phyloP scores from a whole-genome alignment of 768 basidiomycete genomes.

The Leucogyrophana mollusca region DNA sequence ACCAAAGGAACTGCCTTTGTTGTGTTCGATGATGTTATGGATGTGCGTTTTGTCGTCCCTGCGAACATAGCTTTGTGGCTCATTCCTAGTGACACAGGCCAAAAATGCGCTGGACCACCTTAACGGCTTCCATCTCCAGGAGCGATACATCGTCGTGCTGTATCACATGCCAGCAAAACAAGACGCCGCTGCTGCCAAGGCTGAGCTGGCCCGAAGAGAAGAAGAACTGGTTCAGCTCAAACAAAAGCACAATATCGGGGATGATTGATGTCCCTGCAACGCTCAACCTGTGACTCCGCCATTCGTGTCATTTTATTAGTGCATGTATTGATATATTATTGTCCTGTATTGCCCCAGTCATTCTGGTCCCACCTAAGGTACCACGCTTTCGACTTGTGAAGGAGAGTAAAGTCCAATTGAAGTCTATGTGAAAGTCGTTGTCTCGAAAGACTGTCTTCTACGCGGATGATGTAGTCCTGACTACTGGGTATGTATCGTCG shows the following conservation, averaged over 20 bases:
- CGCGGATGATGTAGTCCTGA: neutral
- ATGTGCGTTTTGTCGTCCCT: conserved; percentile 49
- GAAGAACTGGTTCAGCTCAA: conserved; percentile 87
- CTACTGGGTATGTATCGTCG: neutral
- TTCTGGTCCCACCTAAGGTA: too few species aligned
- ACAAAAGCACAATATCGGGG: conserved; percentile 82
- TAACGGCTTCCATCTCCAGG: conserved; percentile 97
- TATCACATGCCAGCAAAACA: conserved; percentile 99
- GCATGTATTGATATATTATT: conserved; percentile 8
- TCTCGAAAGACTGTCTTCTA: too few species aligned
- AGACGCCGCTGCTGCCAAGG: conserved; percentile 89
- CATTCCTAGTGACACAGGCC: conserved; percentile 51
- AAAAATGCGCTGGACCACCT: conserved; percentile 96
- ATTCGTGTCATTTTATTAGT: conserved; percentile 13
- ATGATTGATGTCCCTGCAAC: conserved; percentile 44
- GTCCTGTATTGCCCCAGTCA: neutral
- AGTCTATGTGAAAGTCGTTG: too few species aligned
- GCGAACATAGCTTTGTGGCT: neutral
- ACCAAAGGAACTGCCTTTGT: conserved; percentile 96
- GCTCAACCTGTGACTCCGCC: too few species aligned
- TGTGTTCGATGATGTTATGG: conserved; percentile 95
- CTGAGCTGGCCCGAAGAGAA: conserved; percentile 88
- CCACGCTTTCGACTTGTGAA: too few species aligned
- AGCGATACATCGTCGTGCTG: conserved; percentile 96
- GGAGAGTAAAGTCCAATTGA: too few species aligned